These are phyloP conservation scores for Lathyrus oleraceus DNA, from an alignment of 306 rosid genomes.

Conservation along the genomic window DNA sequence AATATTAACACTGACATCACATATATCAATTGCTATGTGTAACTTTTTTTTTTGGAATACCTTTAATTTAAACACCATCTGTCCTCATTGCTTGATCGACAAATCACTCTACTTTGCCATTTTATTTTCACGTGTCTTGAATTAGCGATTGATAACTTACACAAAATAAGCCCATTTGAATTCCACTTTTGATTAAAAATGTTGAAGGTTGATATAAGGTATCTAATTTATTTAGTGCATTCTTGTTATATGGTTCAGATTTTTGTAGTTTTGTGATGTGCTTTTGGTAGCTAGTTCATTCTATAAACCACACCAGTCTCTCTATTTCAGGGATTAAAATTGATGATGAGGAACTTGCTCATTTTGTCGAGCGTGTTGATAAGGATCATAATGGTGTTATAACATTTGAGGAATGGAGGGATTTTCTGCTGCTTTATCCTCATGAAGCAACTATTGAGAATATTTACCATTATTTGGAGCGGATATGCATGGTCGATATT, in stretches of 20 bases:
- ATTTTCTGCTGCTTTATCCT: slow-evolving; percentile 90
- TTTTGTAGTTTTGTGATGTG: slow-evolving; percentile 27
- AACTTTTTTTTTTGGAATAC: slow-evolving; percentile 7
- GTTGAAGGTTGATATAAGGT: slow-evolving; percentile 11
- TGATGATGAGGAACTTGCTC: slow-evolving; percentile 94
- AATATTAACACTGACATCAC: not conserved
- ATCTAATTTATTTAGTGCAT: slow-evolving; percentile 16
- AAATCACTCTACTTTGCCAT: slow-evolving; percentile 10
- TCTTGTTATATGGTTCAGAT: not conserved
- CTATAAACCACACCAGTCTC: slow-evolving; percentile 62
- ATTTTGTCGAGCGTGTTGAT: slow-evolving; percentile 91
- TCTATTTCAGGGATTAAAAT: slow-evolving; percentile 83
- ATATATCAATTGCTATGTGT: slow-evolving; percentile 4
- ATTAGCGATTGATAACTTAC: slow-evolving; percentile 6
- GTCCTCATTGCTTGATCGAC: slow-evolving; percentile 17
- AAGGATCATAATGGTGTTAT: slow-evolving; percentile 93
- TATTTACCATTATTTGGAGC: slow-evolving; percentile 92
- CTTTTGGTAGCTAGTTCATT: slow-evolving; percentile 42
- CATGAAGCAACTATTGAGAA: slow-evolving; percentile 96
- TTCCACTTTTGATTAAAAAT: slow-evolving; percentile 26
- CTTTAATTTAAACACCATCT: not conserved
- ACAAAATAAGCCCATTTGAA: slow-evolving; percentile 8
- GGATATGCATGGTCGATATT: slow-evolving; percentile 90
- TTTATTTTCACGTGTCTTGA: slow-evolving; percentile 21
- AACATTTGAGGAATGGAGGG: slow-evolving; percentile 97